Evolutionary conservation across 1,284 basidiomycete species (phyloP).

Genomic region (Boletus putidus): DNA sequence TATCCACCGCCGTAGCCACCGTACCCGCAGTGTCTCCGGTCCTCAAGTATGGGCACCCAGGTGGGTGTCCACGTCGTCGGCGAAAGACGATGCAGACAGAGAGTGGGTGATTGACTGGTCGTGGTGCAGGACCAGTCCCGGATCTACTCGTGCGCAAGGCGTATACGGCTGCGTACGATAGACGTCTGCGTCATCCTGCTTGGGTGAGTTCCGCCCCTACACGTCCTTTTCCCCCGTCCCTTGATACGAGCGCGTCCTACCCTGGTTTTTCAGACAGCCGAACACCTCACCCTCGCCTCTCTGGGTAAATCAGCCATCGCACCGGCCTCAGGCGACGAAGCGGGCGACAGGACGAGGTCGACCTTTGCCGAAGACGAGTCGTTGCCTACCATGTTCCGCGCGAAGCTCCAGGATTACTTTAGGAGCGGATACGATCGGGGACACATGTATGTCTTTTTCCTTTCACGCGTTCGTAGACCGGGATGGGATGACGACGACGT

Average conservation of each 20-base stretch:
- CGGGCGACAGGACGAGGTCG: conserved; percentile 76
- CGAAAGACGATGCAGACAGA: too few species aligned
- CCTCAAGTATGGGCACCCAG: conserved; percentile 76
- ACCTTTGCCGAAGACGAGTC: conserved; percentile 83
- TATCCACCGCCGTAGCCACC: conserved; percentile 27
- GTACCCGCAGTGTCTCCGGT: conserved; percentile 38
- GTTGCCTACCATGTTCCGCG: conserved; percentile 80
- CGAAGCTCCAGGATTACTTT: conserved; percentile 89
- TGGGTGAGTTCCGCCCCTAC: conserved; percentile 63
- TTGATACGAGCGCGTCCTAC: background rate
- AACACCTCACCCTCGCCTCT: conserved; percentile 82
- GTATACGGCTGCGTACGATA: conserved; percentile 90
- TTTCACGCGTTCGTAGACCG: background rate
- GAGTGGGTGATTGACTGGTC: conserved; percentile 7
- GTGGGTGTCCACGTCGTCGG: conserved; percentile 32
- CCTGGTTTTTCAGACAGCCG: conserved; percentile 85
- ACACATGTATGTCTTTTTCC: conserved; percentile 71
- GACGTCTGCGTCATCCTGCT: conserved; percentile 85
- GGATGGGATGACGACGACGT: background rate
- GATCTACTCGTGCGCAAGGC: conserved; percentile 80
- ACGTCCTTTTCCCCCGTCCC: background rate
- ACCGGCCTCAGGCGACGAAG: conserved; percentile 36
- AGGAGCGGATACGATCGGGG: conserved; percentile 94
- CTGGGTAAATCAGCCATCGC: conserved; percentile 53
- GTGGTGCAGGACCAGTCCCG: conserved; percentile 69